Evolutionary conservation across 2,329 filamentous ascomycete genomes (phyloP).

Genomic region (Botryotinia narcissicola): DNA sequence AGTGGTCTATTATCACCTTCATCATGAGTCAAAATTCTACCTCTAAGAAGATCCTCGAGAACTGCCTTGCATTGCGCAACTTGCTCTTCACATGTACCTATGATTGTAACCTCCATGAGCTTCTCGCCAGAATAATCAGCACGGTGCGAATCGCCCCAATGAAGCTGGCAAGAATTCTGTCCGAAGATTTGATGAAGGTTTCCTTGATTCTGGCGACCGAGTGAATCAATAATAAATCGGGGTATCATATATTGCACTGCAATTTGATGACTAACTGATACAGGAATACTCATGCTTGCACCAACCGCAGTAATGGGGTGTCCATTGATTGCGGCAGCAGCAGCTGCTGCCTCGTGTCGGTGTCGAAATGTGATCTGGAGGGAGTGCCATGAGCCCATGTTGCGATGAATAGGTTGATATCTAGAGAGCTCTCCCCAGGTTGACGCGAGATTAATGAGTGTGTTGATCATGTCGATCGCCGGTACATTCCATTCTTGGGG

Average conservation of each 20-base stretch:
- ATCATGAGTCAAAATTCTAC: neutral
- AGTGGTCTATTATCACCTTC: neutral
- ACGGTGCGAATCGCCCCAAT: neutral
- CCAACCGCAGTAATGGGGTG: neutral
- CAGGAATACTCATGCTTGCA: neutral
- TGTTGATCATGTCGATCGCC: neutral
- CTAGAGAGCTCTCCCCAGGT: neutral
- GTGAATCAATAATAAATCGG: neutral
- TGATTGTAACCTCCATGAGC: neutral
- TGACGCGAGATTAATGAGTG: neutral
- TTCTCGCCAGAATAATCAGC: neutral
- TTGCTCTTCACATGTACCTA: neutral
- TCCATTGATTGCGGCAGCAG: neutral
- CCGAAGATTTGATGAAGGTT: neutral
- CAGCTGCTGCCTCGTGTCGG: neutral
- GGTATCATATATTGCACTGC: neutral
- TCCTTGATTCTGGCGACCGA: neutral
- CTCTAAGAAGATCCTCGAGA: neutral
- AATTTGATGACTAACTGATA: neutral
- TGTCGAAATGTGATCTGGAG: neutral
- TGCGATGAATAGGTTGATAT: neutral
- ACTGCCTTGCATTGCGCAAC: neutral
- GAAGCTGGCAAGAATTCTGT: neutral
- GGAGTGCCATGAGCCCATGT: neutral
- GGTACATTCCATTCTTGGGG: neutral